Evolutionary conservation across 768 basidiomycete genomes (phyloP).

Genomic region (Agaricus bisporus): DNA sequence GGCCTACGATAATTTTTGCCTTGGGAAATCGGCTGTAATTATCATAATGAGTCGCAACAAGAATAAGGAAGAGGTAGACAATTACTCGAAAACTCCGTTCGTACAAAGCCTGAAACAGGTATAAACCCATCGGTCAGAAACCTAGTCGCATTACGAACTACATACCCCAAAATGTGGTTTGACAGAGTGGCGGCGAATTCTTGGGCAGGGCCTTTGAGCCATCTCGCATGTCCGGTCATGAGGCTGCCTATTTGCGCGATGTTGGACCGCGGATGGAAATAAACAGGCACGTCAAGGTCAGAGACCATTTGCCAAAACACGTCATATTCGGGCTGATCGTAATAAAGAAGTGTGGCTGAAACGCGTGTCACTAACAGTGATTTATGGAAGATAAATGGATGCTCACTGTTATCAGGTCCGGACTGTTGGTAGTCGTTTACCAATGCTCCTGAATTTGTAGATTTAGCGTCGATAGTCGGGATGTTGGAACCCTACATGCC

Average conservation of each 20-base stretch:
- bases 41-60: neutral
- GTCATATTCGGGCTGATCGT: conserved; percentile 31
- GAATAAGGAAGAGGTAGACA: neutral
- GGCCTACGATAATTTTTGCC: conserved; percentile 34
- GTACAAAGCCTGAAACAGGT: conserved; percentile 21
- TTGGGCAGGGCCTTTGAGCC: conserved; percentile 25
- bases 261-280: conserved; percentile 29
- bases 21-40: conserved; percentile 33
- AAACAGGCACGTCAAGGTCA: conserved; percentile 31
- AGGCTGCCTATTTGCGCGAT: conserved; percentile 19
- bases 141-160: neutral
- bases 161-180: conserved; percentile 30
- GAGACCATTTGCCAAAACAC: conserved; percentile 30
- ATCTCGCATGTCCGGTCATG: conserved; percentile 25
- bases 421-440: conserved; percentile 41
- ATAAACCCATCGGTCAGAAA: neutral
- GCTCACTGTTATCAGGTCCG: conserved; percentile 30
- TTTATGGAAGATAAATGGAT: neutral
- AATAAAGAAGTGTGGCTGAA: conserved; percentile 27
- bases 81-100: conserved; percentile 34
- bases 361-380: neutral
- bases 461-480: neutral
- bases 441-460: conserved; percentile 23
- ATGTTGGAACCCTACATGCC: conserved; percentile 15
- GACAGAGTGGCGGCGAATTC: conserved; percentile 31